Evolutionary conservation across 805 yeast genomes (phyloP), one percentile per base, ranked within the genome.

Genomic region (Lipomyces sp.): DNA sequence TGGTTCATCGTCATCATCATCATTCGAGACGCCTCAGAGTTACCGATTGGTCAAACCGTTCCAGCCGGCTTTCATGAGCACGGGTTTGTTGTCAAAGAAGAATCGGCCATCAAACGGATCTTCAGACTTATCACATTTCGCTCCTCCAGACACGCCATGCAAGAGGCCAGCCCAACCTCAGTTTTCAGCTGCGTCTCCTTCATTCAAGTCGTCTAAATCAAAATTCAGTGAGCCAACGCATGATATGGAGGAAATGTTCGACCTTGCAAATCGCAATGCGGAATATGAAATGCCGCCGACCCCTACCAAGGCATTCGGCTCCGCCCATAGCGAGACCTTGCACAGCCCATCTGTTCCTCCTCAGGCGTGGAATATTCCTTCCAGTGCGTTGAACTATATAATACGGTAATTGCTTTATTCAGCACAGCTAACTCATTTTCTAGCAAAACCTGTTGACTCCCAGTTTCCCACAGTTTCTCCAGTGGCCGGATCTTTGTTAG

Each of bases 1-100:
- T 4, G 37, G 39, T 4, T 35, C 42, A 5, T 35, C 59, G 10
- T 58, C 64, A 0, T 69, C 59, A 15, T 58, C 64, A 0, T 69
- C 67, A 18, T 80, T 79, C 64, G 73, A 77, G 42, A 83, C 88
- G 0, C 87, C 89, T 1, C 85, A 83, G 51, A 80, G 84, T 15
- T 90, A 88, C 77, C 84, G 86, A 69, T 85, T 86, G 58, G 95
- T 90, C 30, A 90, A 89, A 74, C 97, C 97, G 2, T 81, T 91
- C 51, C 96, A 90, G 75, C 88, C 93, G 0, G 97, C 95, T 15
- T 91, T 91, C 77, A 83, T 86, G 75, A 84, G 93, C 1, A 80
- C 90, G 0, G 97, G 97, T 0, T 78, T 91, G 45, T 77, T 87
- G 66, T 85, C 89, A 50, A 87, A 87, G 75, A 80, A 89, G 77